These are phyloP conservation scores for Pestalotiopsis sp. DNA, from an alignment of 2,329 filamentous ascomycete genomes.

Conservation along the genomic window DNA sequence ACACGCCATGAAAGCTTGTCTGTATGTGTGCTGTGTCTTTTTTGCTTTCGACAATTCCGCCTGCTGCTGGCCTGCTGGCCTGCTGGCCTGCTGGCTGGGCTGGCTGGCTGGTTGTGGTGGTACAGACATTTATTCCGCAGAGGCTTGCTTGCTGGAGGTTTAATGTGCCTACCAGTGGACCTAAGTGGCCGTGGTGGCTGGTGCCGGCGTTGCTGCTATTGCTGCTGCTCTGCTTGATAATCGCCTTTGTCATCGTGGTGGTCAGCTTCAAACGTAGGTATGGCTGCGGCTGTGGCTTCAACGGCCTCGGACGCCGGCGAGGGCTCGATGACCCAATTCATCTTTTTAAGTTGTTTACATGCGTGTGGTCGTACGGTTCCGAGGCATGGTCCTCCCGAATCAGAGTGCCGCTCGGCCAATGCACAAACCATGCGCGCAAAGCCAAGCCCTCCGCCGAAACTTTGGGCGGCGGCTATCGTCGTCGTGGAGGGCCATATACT, in stretches of 20 bases:
- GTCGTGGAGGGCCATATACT: not conserved
- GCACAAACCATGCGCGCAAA: not conserved
- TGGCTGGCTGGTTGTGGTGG: too few relatives aligned
- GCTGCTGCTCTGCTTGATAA: not conserved
- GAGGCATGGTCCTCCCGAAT: not conserved
- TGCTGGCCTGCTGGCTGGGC: too few relatives aligned
- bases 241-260: not conserved
- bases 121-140: not conserved
- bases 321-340: not conserved
- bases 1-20: too few relatives aligned
- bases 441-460: slow-evolving; percentile 1
- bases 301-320: not conserved
- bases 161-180: not conserved
- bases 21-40: too few relatives aligned
- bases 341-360: not conserved
- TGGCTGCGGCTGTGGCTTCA: not conserved
- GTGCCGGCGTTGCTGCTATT: not conserved
- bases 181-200: not conserved
- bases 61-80: too few relatives aligned
- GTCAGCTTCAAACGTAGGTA: not conserved
- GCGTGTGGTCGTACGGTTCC: not conserved
- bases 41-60: too few relatives aligned
- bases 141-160: not conserved
- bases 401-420: not conserved
- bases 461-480: not conserved